These are phyloP conservation scores for Fomitopsis pulvina DNA, from an alignment of 768 basidiomycete genomes.

Conservation along the genomic window DNA sequence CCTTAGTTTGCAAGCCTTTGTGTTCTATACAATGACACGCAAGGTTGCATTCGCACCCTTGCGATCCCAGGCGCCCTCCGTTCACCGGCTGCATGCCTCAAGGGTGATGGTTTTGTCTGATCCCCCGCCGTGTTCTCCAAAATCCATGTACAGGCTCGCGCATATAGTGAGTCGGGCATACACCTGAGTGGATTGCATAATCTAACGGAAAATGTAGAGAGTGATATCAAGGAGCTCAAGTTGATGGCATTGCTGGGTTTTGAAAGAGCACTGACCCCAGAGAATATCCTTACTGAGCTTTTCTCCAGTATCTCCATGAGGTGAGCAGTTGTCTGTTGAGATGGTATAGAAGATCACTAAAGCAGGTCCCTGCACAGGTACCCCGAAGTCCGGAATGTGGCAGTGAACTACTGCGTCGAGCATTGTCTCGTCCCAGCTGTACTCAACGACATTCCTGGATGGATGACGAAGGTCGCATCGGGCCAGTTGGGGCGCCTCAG, in stretches of 20 bases:
- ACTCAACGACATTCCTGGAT: background rate
- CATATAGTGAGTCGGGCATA: slow-evolving; percentile 25
- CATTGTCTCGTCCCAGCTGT: background rate
- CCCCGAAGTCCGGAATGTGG: background rate
- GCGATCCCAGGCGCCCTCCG: slow-evolving; percentile 2
- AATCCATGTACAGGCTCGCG: slow-evolving; percentile 39
- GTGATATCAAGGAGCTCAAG: background rate
- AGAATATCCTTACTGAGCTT: background rate
- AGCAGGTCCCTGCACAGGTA: background rate
- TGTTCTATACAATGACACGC: slow-evolving; percentile 14
- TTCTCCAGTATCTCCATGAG: background rate
- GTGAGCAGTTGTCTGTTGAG: background rate
- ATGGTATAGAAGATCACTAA: background rate
- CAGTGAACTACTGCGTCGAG: background rate
- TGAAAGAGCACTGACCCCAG: background rate
- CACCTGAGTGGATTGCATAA: background rate
- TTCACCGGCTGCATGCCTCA: background rate
- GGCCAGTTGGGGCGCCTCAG: background rate
- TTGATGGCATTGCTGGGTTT: background rate
- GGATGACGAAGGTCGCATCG: background rate
- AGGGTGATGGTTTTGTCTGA: background rate
- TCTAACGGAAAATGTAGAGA: background rate
- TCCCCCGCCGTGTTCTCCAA: slow-evolving; percentile 28
- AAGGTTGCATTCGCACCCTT: slow-evolving; percentile 12
- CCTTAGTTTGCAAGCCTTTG: slow-evolving; percentile 12